Conservation (phyloP, 495 filamentous ascomycete species). For the Hamigera avellanea region DNA sequence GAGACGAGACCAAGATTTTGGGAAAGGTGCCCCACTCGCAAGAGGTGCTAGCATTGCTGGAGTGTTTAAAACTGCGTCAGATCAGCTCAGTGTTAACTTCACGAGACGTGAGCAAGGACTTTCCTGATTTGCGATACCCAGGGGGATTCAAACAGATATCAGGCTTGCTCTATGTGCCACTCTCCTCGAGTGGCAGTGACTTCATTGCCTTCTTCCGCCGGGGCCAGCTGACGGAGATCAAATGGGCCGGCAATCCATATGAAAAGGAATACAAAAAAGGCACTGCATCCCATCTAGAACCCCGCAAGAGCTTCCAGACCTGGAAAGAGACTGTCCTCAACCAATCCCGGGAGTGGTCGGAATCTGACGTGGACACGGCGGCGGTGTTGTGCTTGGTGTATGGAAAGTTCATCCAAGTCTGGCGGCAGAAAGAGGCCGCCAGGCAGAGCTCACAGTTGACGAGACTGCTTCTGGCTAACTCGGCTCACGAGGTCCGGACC, state of each 20-base stretch:
- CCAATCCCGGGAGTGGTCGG: conserved; percentile 32
- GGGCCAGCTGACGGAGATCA: conserved; percentile 26
- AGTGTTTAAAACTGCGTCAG: conserved; percentile 64
- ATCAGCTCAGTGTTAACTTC: conserved; percentile 63
- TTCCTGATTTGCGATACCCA: conserved; percentile 65
- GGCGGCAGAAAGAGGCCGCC: conserved; percentile 83
- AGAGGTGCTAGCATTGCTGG: conserved; percentile 67
- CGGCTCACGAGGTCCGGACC: conserved; percentile 89
- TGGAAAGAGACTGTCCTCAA: background rate
- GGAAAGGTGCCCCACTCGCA: conserved; percentile 63
- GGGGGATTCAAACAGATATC: conserved; percentile 67
- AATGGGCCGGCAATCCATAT: conserved; percentile 13
- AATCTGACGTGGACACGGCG: conserved; percentile 64
- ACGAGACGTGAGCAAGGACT: conserved; percentile 60
- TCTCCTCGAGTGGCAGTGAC: conserved; percentile 60
- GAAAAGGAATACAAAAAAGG: background rate
- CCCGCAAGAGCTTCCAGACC: no score
- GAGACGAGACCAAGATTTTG: conserved; percentile 73
- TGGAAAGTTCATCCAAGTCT: conserved; percentile 84
- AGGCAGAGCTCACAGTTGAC: conserved; percentile 76
- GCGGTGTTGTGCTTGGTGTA: conserved; percentile 85
- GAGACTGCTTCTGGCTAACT: conserved; percentile 73
- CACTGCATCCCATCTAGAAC: no score
- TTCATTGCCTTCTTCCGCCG: conserved; percentile 87
- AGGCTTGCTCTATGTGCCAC: conserved; percentile 65